Conservation (phyloP, 306 rosid species). For the Malus fusca region DNA sequence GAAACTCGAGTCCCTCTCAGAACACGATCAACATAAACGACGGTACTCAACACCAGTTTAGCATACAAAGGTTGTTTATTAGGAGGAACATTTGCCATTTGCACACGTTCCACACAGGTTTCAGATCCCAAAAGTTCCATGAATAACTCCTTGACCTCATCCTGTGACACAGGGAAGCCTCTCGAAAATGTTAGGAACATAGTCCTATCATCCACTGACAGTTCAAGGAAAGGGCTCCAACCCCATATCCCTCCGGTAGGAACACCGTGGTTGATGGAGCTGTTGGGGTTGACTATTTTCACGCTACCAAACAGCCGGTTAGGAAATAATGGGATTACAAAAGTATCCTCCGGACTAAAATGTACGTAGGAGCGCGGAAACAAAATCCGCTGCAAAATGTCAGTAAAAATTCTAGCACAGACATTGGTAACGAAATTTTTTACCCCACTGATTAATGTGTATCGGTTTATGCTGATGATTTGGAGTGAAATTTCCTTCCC, state of each 20-base stretch:
- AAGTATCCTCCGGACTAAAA: background rate
- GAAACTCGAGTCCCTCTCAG: slow-evolving; percentile 31
- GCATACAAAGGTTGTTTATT: slow-evolving; percentile 50
- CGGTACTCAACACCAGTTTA: slow-evolving; percentile 29
- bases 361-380: background rate
- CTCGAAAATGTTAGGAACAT: slow-evolving; percentile 62
- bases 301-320: slow-evolving; percentile 46
- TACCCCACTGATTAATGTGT: slow-evolving; percentile 32
- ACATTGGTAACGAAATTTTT: slow-evolving; percentile 27
- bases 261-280: background rate
- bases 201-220: slow-evolving; percentile 37
- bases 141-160: slow-evolving; percentile 31
- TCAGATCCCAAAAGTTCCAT: slow-evolving; percentile 9
- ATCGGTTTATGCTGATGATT: slow-evolving; percentile 19
- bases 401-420: slow-evolving; percentile 40
- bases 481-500: slow-evolving; percentile 30
- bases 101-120: slow-evolving; percentile 30
- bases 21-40: slow-evolving; percentile 31
- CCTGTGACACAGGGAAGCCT: slow-evolving; percentile 41
- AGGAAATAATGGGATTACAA: slow-evolving; percentile 40
- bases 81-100: slow-evolving; percentile 26
- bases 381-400: slow-evolving; percentile 32
- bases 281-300: slow-evolving; percentile 10
- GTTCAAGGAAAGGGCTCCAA: slow-evolving; percentile 3
- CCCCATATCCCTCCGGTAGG: slow-evolving; percentile 25